Conservation (phyloP, 78 protist genomes). For the Thecamonas trahens region DNA sequence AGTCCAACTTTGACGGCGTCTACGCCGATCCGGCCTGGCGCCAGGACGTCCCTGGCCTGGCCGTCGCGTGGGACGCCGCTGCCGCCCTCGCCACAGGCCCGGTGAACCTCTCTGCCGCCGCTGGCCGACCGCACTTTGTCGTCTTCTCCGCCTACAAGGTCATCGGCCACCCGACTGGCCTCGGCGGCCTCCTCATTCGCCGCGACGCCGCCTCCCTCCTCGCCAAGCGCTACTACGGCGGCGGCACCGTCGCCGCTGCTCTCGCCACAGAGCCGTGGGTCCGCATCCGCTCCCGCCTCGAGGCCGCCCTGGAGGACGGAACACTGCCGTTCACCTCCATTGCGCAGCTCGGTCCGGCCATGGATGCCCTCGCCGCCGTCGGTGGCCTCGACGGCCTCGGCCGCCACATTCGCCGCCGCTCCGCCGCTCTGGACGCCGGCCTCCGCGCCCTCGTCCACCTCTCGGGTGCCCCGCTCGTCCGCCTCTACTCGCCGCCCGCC, state of each 20-base stretch:
- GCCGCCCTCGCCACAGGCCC: no score
- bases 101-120: no score
- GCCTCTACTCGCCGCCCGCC: neutral
- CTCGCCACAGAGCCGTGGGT: neutral
- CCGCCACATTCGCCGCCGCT: neutral
- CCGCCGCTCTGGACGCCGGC: neutral
- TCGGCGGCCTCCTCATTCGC: constrained; percentile 55
- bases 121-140: no score
- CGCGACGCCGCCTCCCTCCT: neutral
- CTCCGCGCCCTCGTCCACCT: neutral
- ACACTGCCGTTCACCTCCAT: constrained; percentile 8
- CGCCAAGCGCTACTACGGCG: constrained; percentile 18
- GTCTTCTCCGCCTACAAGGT: constrained; percentile 65
- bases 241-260: constrained; percentile 30
- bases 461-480: neutral
- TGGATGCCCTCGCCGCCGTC: neutral
- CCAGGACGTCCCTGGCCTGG: no score
- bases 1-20: no score
- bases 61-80: no score
- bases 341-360: neutral
- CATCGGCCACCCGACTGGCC: constrained; percentile 72
- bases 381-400: no score
- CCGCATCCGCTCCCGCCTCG: neutral
- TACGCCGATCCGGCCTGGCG: no score
- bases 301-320: constrained; percentile 23